phyloP scores from a whole-genome alignment of 257 asterid genomes.

The Vinca minor region DNA sequence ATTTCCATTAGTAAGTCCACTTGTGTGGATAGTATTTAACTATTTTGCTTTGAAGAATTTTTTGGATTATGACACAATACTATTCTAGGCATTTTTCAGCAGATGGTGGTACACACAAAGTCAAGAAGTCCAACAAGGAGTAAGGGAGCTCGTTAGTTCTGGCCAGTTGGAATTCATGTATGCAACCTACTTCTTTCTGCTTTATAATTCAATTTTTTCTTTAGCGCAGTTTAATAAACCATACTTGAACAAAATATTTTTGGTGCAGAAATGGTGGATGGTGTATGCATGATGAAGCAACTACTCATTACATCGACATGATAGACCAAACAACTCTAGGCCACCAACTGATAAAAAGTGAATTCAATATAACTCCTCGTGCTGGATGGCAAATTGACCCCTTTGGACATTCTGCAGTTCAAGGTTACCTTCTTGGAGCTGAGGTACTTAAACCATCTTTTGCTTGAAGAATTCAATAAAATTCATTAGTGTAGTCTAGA shows the following conservation, averaged over 20 bases:
- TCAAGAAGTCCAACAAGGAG: slow-evolving; percentile 40
- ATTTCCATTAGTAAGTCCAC: not conserved
- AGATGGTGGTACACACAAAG: slow-evolving; percentile 85
- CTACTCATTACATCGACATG: slow-evolving; percentile 78
- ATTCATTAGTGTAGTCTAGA: not conserved
- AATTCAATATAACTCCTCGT: slow-evolving; percentile 74
- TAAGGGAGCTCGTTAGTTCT: slow-evolving; percentile 48
- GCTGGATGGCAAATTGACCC: slow-evolving; percentile 99
- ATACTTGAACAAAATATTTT: not conserved
- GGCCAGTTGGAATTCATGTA: slow-evolving; percentile 91
- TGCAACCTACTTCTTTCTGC: slow-evolving; percentile 15
- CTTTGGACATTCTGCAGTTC: slow-evolving; percentile 89
- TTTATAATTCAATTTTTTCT: not conserved
- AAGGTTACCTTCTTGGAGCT: slow-evolving; percentile 68
- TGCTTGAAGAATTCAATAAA: not conserved
- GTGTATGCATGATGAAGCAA: slow-evolving; percentile 97
- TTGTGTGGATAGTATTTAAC: too few relatives aligned
- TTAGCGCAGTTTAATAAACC: not conserved
- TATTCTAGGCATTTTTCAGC: slow-evolving; percentile 60
- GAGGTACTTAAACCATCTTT: slow-evolving; percentile 36
- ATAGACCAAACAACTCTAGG: slow-evolving; percentile 93
- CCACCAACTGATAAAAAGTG: slow-evolving; percentile 54
- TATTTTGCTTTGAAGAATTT: not conserved
- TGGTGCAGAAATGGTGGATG: slow-evolving; percentile 78
- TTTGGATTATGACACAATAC: not conserved